Conservation (phyloP, 2,329 filamentous ascomycete species). For the Fusarium graminum region DNA sequence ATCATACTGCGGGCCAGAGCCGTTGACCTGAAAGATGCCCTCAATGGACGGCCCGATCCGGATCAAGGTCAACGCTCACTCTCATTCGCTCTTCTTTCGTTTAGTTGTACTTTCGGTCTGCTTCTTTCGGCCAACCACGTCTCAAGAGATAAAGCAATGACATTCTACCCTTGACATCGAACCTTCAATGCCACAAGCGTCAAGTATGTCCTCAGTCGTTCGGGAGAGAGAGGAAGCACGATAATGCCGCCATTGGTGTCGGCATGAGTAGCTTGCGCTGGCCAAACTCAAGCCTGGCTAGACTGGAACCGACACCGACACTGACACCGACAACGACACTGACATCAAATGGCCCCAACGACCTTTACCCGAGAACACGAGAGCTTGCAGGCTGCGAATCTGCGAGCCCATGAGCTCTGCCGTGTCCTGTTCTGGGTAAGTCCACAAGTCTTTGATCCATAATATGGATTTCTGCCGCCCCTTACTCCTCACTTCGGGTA, state of each 20-base stretch:
- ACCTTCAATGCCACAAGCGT: constrained; percentile 14
- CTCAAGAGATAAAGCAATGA: constrained; percentile 29
- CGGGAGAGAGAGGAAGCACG: constrained; percentile 22
- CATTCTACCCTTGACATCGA: constrained; percentile 26
- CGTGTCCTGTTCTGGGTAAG: constrained; percentile 30
- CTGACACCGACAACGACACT: constrained; percentile 1
- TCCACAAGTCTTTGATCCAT: constrained; percentile 33
- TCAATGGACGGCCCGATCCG: constrained; percentile 50
- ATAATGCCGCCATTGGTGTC: constrained; percentile 24
- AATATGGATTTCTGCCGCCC: constrained; percentile 38
- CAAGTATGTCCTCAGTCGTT: constrained; percentile 19
- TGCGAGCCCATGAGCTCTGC: constrained; percentile 36
- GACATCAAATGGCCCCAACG: constrained; percentile 35
- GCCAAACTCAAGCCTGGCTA: constrained; percentile 29
- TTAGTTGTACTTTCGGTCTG: constrained; percentile 35
- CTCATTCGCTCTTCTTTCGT: constrained; percentile 44
- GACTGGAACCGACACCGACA: constrained; percentile 36
- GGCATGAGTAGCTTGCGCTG: constrained; percentile 35
- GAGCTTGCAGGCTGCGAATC: constrained; percentile 35
- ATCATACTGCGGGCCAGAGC: constrained; percentile 37
- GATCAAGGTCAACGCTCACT: constrained; percentile 33
- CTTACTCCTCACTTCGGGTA: constrained; percentile 50
- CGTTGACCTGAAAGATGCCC: constrained; percentile 33
- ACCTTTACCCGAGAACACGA: constrained; percentile 43
- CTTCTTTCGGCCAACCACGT: constrained; percentile 22